Conservation (phyloP, 768 basidiomycete species). For the Amanita rubescens region DNA sequence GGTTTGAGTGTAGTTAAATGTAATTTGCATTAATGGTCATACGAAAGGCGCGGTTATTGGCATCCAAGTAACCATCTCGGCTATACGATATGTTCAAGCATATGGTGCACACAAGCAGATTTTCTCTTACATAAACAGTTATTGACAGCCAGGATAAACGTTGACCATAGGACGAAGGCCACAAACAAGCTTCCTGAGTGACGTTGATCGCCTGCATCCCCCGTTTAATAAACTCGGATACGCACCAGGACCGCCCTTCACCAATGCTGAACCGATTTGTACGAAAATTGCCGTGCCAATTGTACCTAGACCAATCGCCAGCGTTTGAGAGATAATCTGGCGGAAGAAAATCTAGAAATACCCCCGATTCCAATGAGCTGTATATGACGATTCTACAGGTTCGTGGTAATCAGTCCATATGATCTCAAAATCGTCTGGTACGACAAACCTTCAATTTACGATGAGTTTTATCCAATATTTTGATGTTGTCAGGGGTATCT, state of each 20-base stretch:
- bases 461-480: constrained; percentile 25
- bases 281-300: constrained; percentile 72
- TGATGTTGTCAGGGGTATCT: background rate
- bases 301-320: constrained; percentile 35
- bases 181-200: constrained; percentile 38
- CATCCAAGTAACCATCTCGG: constrained; percentile 80
- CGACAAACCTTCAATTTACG: constrained; percentile 30
- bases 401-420: too few relatives aligned
- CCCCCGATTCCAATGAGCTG: constrained; percentile 47
- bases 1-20: background rate
- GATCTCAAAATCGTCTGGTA: too few relatives aligned
- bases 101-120: background rate
- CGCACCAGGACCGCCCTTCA: constrained; percentile 56
- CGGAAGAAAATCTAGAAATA: constrained; percentile 11
- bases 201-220: background rate
- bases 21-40: constrained; percentile 11
- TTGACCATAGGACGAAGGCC: constrained; percentile 43
- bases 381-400: constrained; percentile 37
- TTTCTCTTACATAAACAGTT: constrained; percentile 32
- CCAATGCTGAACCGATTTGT: constrained; percentile 56
- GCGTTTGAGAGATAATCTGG: background rate
- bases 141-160: constrained; percentile 41
- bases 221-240: constrained; percentile 7
- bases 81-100: constrained; percentile 26
- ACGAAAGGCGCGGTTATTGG: constrained; percentile 76